A percentile compares a stretch with the other conserved stretches of the same genome.
phyloP scores from a whole-genome alignment of 495 filamentous ascomycete species.

The Penicillium soppii region DNA sequence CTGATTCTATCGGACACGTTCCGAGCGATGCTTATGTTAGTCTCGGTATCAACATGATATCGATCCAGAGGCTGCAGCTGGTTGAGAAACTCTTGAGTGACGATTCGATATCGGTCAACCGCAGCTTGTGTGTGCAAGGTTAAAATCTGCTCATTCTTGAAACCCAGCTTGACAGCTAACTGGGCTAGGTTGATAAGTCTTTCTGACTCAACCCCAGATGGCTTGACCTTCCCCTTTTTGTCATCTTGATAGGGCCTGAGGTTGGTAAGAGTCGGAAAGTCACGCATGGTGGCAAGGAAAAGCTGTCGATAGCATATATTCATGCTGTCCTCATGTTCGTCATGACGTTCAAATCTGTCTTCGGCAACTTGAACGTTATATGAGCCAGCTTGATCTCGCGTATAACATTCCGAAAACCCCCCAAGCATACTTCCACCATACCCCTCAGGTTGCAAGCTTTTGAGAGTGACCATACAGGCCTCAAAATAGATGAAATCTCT shows the following conservation, averaged over 20 bases:
- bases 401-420: background rate
- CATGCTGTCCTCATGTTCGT: background rate
- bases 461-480: background rate
- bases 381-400: background rate
- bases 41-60: background rate
- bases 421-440: background rate
- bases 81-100: background rate
- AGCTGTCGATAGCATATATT: slow-evolving; percentile 2
- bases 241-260: background rate
- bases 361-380: background rate
- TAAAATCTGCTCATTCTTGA: background rate
- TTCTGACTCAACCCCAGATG: background rate
- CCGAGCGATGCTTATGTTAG: background rate
- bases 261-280: background rate
- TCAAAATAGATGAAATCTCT: slow-evolving; percentile 5
- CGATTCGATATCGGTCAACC: background rate
- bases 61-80: background rate
- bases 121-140: background rate
- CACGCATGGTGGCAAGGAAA: slow-evolving; percentile 1
- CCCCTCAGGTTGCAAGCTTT: background rate
- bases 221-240: background rate
- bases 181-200: background rate
- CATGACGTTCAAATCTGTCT: background rate
- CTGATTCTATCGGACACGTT: background rate
- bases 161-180: background rate